Conservation (phyloP, 495 filamentous ascomycete genomes). For the Xanthoparmelia taractica region DNA sequence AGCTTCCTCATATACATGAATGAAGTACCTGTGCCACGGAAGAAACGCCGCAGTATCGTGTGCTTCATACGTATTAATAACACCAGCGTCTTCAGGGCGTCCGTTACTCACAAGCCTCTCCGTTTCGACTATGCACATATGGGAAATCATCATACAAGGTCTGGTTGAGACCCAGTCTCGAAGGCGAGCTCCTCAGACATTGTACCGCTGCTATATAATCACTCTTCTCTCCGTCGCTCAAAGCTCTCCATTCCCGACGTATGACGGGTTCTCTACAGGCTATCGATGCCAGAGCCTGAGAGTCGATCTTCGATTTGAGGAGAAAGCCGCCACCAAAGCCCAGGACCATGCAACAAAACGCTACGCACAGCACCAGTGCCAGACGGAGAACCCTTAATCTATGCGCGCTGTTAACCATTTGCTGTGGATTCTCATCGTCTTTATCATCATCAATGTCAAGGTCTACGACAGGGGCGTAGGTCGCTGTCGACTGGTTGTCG, state of each 20-base stretch:
- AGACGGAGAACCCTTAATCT: background rate
- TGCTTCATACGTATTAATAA: conserved; percentile 10
- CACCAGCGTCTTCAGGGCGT: background rate
- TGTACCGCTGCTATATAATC: conserved; percentile 28
- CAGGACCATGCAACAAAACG: background rate
- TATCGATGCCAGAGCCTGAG: background rate
- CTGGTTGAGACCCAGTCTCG: conserved; percentile 18
- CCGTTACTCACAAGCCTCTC: background rate
- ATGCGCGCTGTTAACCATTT: background rate
- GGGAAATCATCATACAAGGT: conserved; percentile 27
- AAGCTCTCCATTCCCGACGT: conserved; percentile 33
- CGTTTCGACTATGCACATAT: conserved; percentile 15
- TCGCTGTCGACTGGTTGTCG: background rate
- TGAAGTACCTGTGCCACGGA: conserved; percentile 45
- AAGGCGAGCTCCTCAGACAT: conserved; percentile 27
- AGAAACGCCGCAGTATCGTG: conserved; percentile 34
- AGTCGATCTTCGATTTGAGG: background rate
- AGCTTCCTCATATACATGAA: conserved; percentile 37
- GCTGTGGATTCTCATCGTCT: background rate
- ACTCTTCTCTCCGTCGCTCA: conserved; percentile 25
- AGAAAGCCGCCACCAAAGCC: background rate
- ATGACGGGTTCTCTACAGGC: background rate
- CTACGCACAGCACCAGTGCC: background rate
- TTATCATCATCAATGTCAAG: background rate
- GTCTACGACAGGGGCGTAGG: background rate